Conservation (phyloP, 225 moss, liverwort and hornwort genomes). For the Thuidium tamariscinum region DNA sequence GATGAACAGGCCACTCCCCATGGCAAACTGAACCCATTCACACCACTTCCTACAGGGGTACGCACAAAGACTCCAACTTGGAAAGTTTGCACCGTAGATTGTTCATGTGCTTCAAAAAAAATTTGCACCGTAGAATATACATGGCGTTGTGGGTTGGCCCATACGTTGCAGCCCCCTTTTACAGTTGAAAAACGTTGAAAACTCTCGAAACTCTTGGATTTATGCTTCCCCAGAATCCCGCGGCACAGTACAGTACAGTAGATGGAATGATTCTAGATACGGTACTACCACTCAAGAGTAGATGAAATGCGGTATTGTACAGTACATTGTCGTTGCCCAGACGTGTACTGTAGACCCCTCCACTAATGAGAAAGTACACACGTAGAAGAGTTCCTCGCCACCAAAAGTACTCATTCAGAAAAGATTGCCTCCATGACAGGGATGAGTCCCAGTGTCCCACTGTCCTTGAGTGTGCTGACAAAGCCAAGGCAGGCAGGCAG, state of each 20-base stretch:
- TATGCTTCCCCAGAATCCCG: not conserved
- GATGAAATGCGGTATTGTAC: not conserved
- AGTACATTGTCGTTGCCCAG: not conserved
- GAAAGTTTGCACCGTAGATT: not conserved
- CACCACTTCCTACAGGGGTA: not conserved
- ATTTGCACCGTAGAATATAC: not conserved
- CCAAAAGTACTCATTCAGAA: not conserved
- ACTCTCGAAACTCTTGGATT: not conserved
- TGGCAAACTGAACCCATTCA: not conserved
- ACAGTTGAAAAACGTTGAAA: not conserved
- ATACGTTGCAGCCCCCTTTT: not conserved
- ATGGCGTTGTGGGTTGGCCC: too few relatives aligned
- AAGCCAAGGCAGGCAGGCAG: not conserved
- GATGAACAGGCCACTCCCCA: not conserved
- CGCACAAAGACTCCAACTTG: not conserved
- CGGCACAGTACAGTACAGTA: not conserved
- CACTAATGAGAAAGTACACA: not conserved
- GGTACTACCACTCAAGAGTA: not conserved
- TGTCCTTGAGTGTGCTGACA: slow-evolving; percentile 8
- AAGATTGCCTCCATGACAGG: not conserved
- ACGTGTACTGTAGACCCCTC: not conserved
- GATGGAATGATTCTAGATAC: not conserved
- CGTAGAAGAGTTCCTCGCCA: not conserved
- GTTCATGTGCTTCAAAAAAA: too few relatives aligned
- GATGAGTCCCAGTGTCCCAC: not conserved